Percentiles rank a stretch among this genome's conserved stretches.
Evolutionary conservation across 139 green algal species (phyloP).

Genomic region (Tetradesmus lagerheimii): DNA sequence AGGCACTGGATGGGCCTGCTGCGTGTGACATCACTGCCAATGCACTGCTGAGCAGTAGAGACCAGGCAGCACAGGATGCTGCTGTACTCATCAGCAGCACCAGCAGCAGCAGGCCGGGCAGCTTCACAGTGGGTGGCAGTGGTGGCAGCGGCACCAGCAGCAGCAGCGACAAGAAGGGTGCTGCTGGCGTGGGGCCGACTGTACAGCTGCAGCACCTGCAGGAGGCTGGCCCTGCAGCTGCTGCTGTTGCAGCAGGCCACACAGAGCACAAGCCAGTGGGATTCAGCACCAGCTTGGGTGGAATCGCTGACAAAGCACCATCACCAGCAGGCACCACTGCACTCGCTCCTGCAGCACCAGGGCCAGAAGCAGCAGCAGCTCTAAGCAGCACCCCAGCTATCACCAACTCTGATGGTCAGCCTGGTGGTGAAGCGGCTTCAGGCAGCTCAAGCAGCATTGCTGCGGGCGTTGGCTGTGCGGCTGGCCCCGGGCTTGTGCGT

Average conservation of each 20-base stretch:
- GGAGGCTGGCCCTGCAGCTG: not conserved
- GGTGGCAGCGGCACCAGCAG: not conserved
- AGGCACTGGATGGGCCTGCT: not conserved
- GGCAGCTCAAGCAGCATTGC: not conserved
- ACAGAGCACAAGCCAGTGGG: not conserved
- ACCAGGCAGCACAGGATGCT: not conserved
- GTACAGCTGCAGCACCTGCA: not conserved
- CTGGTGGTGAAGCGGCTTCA: not conserved
- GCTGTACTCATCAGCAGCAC: not conserved
- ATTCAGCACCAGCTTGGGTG: not conserved
- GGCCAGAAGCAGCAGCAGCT: slow-evolving; percentile 8
- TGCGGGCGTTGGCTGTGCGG: not conserved
- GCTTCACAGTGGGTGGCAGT: not conserved
- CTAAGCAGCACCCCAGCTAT: not conserved
- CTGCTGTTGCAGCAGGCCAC: not conserved
- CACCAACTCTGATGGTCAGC: not conserved
- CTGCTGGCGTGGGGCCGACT: not conserved
- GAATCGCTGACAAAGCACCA: not conserved
- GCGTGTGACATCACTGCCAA: not conserved
- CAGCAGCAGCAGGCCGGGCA: not conserved
- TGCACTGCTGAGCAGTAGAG: not conserved
- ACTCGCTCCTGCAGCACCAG: not conserved
- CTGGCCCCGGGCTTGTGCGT: not conserved
- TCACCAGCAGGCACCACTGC: not conserved
- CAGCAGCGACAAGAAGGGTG: not conserved